A percentile compares a stretch with the other conserved stretches of the same genome.
phyloP scores from a whole-genome alignment of 352 stramenopile genomes.

The Globisporangium recalcitrans region DNA sequence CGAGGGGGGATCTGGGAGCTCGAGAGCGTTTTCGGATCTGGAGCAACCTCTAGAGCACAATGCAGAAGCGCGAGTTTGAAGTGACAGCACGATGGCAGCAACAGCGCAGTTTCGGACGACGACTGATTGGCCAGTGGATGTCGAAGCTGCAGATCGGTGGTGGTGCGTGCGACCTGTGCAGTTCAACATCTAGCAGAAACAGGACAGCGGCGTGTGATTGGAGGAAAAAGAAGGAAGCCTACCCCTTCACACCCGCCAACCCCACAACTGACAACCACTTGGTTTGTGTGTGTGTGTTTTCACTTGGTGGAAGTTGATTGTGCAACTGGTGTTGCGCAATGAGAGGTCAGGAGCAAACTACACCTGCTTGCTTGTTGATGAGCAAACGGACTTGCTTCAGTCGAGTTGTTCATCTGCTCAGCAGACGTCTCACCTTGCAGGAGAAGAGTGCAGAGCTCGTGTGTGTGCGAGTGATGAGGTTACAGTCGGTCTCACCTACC shows the following conservation, averaged over 20 bases:
- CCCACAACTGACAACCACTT: neutral
- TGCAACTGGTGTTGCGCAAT: neutral
- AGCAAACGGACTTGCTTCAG: conserved; percentile 1
- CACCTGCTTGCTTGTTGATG: conserved; percentile 7
- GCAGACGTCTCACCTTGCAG: neutral
- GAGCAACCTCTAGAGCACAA: neutral
- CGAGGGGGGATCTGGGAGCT: neutral
- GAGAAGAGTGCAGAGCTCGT: neutral
- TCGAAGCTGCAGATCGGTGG: conserved; percentile 3
- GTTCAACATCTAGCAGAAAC: conserved; percentile 5
- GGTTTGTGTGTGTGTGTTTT: too few relatives aligned
- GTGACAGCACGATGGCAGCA: neutral
- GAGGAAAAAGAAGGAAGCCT: neutral
- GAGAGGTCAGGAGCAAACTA: neutral
- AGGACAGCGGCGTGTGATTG: neutral
- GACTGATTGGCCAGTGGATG: neutral
- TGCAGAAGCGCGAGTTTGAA: neutral
- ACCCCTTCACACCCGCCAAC: conserved; percentile 4
- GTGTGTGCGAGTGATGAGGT: neutral
- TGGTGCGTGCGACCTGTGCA: neutral
- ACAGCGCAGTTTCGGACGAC: neutral
- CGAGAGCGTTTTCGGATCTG: conserved; percentile 5
- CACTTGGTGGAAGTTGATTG: too few relatives aligned
- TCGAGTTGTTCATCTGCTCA: neutral
- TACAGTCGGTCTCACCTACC: neutral